Evolutionary conservation across 495 filamentous ascomycete species (phyloP).

Genomic region (Podospora comata): DNA sequence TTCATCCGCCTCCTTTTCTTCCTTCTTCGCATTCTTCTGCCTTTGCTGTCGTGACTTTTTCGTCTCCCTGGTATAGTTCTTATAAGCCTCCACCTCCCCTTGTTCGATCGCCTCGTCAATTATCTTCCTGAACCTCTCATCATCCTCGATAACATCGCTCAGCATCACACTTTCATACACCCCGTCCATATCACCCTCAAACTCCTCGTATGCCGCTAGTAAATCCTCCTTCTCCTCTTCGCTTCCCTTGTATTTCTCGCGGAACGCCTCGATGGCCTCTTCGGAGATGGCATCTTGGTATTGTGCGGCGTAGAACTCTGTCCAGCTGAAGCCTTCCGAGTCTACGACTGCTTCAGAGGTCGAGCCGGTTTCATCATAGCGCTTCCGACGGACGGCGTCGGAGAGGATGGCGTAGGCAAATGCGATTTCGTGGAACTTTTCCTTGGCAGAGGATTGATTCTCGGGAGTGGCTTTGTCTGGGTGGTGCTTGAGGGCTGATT

Average conservation of each 20-base stretch:
- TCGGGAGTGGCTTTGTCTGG: conserved; percentile 75
- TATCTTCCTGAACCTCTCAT: conserved; percentile 73
- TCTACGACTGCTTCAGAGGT: conserved; percentile 73
- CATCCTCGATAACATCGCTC: conserved; percentile 78
- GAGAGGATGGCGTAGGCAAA: conserved; percentile 93
- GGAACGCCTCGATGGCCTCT: conserved; percentile 68
- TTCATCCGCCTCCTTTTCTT: conserved; percentile 70
- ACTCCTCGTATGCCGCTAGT: conserved; percentile 66
- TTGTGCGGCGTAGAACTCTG: conserved; percentile 79
- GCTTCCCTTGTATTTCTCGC: conserved; percentile 74
- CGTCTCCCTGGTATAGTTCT: conserved; percentile 67
- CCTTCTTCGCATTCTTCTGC: conserved; percentile 58
- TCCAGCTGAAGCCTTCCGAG: conserved; percentile 81
- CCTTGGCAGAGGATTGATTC: conserved; percentile 64
- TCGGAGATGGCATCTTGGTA: conserved; percentile 67
- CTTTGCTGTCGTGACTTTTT: conserved; percentile 61
- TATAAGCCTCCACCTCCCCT: conserved; percentile 61
- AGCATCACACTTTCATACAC: conserved; percentile 84
- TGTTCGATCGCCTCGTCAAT: conserved; percentile 77
- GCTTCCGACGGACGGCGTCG: conserved; percentile 67
- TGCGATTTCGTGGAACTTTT: conserved; percentile 82
- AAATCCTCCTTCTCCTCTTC: conserved; percentile 79
- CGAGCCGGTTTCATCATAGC: conserved; percentile 85
- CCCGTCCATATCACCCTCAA: conserved; percentile 66
- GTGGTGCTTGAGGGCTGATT: conserved; percentile 84